phyloP scores from a whole-genome alignment of 2,329 filamentous ascomycete genomes.

The Lasiodiplodia theobromae region DNA sequence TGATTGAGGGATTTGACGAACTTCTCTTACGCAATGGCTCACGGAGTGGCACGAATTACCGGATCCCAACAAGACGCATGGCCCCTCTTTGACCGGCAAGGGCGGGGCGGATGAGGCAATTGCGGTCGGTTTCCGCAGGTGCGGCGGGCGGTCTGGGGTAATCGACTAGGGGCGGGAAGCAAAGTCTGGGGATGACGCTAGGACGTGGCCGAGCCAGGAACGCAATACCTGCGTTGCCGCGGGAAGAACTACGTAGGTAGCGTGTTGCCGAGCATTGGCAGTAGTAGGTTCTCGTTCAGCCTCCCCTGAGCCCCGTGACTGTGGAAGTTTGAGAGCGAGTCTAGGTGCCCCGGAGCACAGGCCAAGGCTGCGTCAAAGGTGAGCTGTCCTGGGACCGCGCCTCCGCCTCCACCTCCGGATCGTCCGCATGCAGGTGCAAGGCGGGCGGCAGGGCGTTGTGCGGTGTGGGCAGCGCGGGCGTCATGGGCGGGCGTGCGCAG shows the following conservation, averaged over 20 bases:
- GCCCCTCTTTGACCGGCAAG: slow-evolving; percentile 18
- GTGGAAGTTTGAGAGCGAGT: background rate
- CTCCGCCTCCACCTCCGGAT: slow-evolving; percentile 14
- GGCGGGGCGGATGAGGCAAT: slow-evolving; percentile 9
- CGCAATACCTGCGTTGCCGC: slow-evolving; percentile 9
- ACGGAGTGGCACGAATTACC: slow-evolving; percentile 11
- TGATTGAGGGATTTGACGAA: slow-evolving; percentile 25
- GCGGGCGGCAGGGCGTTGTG: background rate
- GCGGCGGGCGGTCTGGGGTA: slow-evolving; percentile 16
- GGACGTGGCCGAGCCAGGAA: slow-evolving; percentile 22
- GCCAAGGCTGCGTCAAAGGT: background rate
- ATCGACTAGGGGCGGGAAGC: slow-evolving; percentile 19
- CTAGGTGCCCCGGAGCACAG: background rate
- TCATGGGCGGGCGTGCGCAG: slow-evolving; percentile 15
- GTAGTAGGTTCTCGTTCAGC: slow-evolving; percentile 16
- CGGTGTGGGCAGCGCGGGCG: slow-evolving; percentile 1
- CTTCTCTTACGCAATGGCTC: slow-evolving; percentile 23
- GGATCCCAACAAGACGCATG: slow-evolving; percentile 5
- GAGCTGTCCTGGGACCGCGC: background rate
- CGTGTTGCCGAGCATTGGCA: slow-evolving; percentile 18
- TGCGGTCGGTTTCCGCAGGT: slow-evolving; percentile 9
- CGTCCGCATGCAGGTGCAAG: slow-evolving; percentile 3
- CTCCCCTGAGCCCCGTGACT: slow-evolving; percentile 9
- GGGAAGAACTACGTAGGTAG: slow-evolving; percentile 21
- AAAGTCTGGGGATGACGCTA: slow-evolving; percentile 24